Evolutionary conservation across 148 eudicot species (phyloP).

Genomic region (Amaranthus palmeri): DNA sequence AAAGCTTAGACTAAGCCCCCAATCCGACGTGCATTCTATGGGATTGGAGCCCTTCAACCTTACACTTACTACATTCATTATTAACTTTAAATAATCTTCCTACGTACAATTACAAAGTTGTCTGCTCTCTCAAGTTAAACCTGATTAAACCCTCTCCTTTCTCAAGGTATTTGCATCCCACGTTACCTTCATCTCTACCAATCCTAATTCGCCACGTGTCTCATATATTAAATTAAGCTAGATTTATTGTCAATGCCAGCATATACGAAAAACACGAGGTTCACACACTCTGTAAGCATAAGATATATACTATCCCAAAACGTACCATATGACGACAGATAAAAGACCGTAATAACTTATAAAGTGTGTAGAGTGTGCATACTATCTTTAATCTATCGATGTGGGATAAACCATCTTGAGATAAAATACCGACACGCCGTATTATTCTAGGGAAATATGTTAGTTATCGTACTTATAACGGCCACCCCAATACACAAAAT

Average conservation of each 20-base stretch:
- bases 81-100: not conserved
- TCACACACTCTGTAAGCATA: no score
- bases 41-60: slow-evolving; percentile 29
- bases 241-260: no score
- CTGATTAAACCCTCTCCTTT: slow-evolving; percentile 19
- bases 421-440: slow-evolving; percentile 17
- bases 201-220: slow-evolving; percentile 11
- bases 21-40: slow-evolving; percentile 20
- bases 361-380: no score
- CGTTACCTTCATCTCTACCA: slow-evolving; percentile 24
- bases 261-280: no score
- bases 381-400: no score
- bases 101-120: slow-evolving; percentile 13
- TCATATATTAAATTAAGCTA: no score
- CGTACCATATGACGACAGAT: no score
- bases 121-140: slow-evolving; percentile 16
- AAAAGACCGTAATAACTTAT: no score
- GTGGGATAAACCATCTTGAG: no score
- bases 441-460: slow-evolving; percentile 16
- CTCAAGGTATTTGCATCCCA: slow-evolving; percentile 29
- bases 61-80: not conserved
- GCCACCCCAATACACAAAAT: slow-evolving; percentile 10
- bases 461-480: slow-evolving; percentile 9
- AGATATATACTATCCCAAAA: no score
- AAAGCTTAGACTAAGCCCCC: slow-evolving; percentile 6